Evolutionary conservation across 2,329 filamentous ascomycete species (phyloP), one percentile per base, ranked within the genome.

Genomic region (Trichoderma koningiopsis): DNA sequence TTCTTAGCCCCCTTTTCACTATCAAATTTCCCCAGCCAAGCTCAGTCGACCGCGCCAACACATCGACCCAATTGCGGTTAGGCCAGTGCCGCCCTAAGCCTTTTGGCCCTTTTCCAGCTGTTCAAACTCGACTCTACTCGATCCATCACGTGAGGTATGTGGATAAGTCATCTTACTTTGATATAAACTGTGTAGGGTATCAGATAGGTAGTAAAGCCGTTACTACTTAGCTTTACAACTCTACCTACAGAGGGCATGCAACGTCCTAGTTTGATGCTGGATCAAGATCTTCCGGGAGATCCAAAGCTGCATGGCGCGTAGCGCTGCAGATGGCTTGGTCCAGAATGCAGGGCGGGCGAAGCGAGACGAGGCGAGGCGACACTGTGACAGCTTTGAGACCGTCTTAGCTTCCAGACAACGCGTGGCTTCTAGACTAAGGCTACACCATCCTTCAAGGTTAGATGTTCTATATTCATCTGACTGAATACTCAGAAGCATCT

Each of bases 21-120:
- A 31, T 65, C 68, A 65, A 69, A 69, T 70, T 62, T 70, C 62
- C 62, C 68, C 68, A 66, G 55, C 68, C 68, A 66, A 69, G 56
- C 68, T 65, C 47, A 22, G 55, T 60, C 40, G 65, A 43, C 56
- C 65, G 56, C 66, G 66, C 58, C 58, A 62, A 67, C 68, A 67
- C 68, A 37, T 68, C 68, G 35, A 22, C 19, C 61, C 40, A 29
- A n/a, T 56, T 27, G 3, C 10, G 63, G 68, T 43, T 70, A 70
- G 49, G 35, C 8, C 63, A 31, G 57, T 52, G 68, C 68, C 56
- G 68, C 68, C 64, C 27, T 68, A 70, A 68, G 29, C 33, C 27
- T 14, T 27, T 55, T 22, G n/a, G 22, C 22, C 13, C 2, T 40
- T 5, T 19, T 19, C 37, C 37, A 31, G 16, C 53, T 52, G n/a